Conservation (phyloP, 495 filamentous ascomycete genomes). For the Penicillium dipodomyicola region DNA sequence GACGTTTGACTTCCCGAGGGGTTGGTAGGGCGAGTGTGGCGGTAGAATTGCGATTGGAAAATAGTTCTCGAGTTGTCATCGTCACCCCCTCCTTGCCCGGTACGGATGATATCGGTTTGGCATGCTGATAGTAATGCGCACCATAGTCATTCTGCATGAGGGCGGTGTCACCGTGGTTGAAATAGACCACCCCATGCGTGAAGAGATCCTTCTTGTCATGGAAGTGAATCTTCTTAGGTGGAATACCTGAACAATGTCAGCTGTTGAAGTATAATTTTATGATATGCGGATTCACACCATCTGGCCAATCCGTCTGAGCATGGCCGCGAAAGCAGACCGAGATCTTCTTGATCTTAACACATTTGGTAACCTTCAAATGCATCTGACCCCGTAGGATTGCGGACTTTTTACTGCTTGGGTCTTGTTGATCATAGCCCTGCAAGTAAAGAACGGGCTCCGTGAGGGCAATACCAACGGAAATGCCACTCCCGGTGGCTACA, state of each 20-base stretch:
- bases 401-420: constrained; percentile 64
- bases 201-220: constrained; percentile 68
- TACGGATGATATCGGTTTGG: constrained; percentile 39
- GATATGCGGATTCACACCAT: constrained; percentile 55
- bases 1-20: constrained; percentile 55
- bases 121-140: constrained; percentile 45
- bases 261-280: not conserved
- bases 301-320: constrained; percentile 92
- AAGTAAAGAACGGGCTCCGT: constrained; percentile 90
- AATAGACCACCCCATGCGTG: constrained; percentile 48
- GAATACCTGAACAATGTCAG: constrained; percentile 62
- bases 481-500: constrained; percentile 69
- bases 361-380: constrained; percentile 79
- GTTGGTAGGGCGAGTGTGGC: constrained; percentile 39
- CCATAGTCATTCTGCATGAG: constrained; percentile 64
- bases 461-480: constrained; percentile 69
- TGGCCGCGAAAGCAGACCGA: constrained; percentile 82
- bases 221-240: constrained; percentile 79
- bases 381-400: constrained; percentile 85
- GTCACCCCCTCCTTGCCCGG: constrained; percentile 50
- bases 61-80: constrained; percentile 41
- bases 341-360: constrained; percentile 91
- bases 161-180: constrained; percentile 55
- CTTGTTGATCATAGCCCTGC: constrained; percentile 84
- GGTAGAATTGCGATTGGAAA: constrained; percentile 41